Conservation (phyloP, 2,329 filamentous ascomycete genomes). For the Ceratocystis ficicola region DNA sequence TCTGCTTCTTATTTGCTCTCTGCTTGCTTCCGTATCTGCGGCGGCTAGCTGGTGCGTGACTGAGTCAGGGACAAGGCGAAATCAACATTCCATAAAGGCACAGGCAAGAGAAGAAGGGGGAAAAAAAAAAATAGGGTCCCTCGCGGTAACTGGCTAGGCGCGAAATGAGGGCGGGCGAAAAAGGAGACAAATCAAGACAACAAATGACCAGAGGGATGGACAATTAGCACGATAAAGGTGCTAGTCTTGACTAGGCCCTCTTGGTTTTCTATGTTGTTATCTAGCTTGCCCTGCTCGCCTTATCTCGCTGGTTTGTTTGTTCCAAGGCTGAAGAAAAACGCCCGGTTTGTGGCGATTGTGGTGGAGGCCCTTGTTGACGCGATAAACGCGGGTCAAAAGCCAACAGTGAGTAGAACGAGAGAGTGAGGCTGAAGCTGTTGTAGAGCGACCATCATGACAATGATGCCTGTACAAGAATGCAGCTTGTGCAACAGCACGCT, state of each 20-base stretch:
- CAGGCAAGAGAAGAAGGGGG: background rate
- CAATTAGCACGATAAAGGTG: background rate
- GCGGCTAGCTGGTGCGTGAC: background rate
- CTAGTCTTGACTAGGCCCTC: constrained; percentile 1
- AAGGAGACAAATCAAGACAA: constrained; percentile 7
- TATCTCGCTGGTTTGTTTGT: background rate
- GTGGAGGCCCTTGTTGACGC: background rate
- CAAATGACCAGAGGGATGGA: background rate
- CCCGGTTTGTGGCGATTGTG: background rate
- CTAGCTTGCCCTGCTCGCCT: background rate
- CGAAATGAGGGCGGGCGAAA: constrained; percentile 5
- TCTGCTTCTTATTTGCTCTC: background rate
- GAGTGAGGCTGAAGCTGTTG: background rate
- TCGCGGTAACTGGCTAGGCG: background rate
- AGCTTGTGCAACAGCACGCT: background rate
- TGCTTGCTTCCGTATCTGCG: background rate
- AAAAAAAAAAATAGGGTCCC: constrained; percentile 1
- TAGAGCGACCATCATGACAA: background rate
- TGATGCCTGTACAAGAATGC: background rate
- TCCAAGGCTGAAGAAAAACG: background rate
- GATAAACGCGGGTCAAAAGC: background rate
- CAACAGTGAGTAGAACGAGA: background rate
- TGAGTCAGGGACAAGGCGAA: background rate
- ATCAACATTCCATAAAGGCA: background rate
- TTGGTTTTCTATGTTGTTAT: background rate